Percentiles rank a stretch among this genome's conserved stretches.
phyloP scores from a whole-genome alignment of 2,329 filamentous ascomycete species.

The Arthrobotrys megalospora region DNA sequence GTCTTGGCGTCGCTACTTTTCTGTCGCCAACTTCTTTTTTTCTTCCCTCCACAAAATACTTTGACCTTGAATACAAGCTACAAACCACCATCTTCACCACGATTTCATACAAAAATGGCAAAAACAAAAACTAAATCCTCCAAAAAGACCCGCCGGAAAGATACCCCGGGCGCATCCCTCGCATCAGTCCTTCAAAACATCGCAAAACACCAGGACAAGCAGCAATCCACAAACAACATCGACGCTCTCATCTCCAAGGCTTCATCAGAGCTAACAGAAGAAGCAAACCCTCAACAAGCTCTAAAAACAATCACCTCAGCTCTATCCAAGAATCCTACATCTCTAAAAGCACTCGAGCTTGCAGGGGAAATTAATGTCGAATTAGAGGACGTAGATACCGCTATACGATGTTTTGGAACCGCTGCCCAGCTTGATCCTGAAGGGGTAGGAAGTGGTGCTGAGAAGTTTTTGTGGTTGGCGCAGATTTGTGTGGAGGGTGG shows the following conservation, averaged over 20 bases:
- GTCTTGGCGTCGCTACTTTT: conserved; percentile 26
- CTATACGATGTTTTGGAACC: conserved; percentile 79
- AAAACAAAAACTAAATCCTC: conserved; percentile 60
- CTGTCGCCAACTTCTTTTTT: conserved; percentile 31
- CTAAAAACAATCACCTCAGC: conserved; percentile 59
- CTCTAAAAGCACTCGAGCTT: conserved; percentile 78
- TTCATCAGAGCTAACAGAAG: conserved; percentile 46
- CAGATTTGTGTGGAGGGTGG: conserved; percentile 84
- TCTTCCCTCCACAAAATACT: conserved; percentile 1
- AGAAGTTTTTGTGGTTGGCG: conserved; percentile 95
- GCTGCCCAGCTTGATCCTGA: conserved; percentile 84
- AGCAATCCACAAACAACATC: conserved; percentile 38
- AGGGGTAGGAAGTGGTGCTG: conserved; percentile 80
- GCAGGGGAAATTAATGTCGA: conserved; percentile 87
- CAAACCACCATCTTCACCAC: background rate
- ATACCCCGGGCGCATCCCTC: conserved; percentile 32
- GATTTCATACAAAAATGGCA: conserved; percentile 37
- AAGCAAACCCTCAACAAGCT: conserved; percentile 58
- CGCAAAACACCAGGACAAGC: conserved; percentile 37
- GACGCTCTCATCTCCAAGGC: conserved; percentile 42
- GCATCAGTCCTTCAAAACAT: conserved; percentile 59
- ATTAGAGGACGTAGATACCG: conserved; percentile 82
- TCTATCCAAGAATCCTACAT: conserved; percentile 58
- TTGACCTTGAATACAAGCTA: background rate
- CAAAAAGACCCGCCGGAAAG: conserved; percentile 59